phyloP scores from a whole-genome alignment of 73 alveolate genomes.

The Paramecium octaurelia region DNA sequence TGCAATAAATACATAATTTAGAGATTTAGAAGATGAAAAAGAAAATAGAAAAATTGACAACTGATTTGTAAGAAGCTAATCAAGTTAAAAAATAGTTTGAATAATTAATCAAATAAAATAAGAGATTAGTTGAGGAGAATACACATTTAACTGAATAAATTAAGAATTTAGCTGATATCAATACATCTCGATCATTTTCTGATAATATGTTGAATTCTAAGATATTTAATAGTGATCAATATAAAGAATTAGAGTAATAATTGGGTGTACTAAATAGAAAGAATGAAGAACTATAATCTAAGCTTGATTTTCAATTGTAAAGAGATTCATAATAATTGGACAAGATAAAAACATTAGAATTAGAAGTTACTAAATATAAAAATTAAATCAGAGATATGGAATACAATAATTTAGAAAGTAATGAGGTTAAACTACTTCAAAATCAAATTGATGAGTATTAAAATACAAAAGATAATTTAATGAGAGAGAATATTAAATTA shows the following conservation, averaged over 20 bases:
- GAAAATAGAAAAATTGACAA: not conserved
- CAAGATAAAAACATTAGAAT: not conserved
- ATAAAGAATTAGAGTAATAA: not conserved
- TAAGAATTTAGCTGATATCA: not conserved
- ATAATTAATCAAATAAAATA: not conserved
- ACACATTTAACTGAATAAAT: constrained; percentile 5
- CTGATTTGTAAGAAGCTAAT: not conserved
- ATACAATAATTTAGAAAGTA: not conserved
- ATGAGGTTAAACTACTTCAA: not conserved
- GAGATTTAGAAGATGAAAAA: not conserved
- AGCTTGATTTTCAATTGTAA: not conserved
- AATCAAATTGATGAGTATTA: not conserved
- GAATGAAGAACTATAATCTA: not conserved
- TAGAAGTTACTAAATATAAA: not conserved
- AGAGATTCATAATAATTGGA: not conserved
- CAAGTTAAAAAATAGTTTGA: not conserved
- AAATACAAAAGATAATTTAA: not conserved
- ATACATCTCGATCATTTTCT: not conserved
- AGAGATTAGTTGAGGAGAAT: constrained; percentile 18
- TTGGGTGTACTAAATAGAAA: not conserved
- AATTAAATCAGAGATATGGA: not conserved
- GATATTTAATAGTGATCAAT: not conserved
- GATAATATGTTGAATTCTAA: not conserved
- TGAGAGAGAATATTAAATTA: not conserved
- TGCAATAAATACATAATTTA: not conserved